A percentile compares a stretch with the other conserved stretches of the same genome.
Evolutionary conservation across 306 rosid species (phyloP).

Genomic region (Senna siamea): DNA sequence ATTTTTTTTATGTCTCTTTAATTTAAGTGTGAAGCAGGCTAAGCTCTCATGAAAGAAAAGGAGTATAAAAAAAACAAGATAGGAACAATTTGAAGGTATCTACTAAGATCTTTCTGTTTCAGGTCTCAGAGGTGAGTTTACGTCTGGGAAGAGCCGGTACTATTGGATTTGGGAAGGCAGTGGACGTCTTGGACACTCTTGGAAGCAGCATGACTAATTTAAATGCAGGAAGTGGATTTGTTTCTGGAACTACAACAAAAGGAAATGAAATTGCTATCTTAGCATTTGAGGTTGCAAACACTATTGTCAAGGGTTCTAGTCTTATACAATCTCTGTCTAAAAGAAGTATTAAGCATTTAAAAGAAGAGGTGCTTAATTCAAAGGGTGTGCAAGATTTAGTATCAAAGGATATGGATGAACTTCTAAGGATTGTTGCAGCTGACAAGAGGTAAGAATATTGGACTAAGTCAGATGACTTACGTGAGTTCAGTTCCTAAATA

Average conservation of each 20-base stretch:
- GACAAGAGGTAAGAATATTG: slow-evolving; percentile 67
- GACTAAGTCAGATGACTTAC: slow-evolving; percentile 19
- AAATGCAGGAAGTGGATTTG: slow-evolving; percentile 66
- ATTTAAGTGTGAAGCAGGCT: slow-evolving; percentile 7
- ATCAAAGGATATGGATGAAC: slow-evolving; percentile 69
- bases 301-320: slow-evolving; percentile 76
- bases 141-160: slow-evolving; percentile 77
- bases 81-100: slow-evolving; percentile 23
- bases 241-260: slow-evolving; percentile 58
- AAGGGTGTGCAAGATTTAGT: slow-evolving; percentile 75
- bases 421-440: slow-evolving; percentile 64
- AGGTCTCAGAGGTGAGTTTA: slow-evolving; percentile 85
- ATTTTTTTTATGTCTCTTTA: slow-evolving; percentile 22
- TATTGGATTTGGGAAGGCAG: slow-evolving; percentile 68
- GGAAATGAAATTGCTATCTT: slow-evolving; percentile 78
- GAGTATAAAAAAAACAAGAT: slow-evolving; percentile 19
- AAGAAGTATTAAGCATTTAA: slow-evolving; percentile 57
- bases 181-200: slow-evolving; percentile 84
- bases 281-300: slow-evolving; percentile 87
- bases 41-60: slow-evolving; percentile 13
- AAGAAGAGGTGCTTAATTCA: slow-evolving; percentile 71
- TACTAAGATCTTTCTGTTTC: slow-evolving; percentile 40
- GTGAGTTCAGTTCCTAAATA: slow-evolving; percentile 28
- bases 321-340: slow-evolving; percentile 78
- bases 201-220: slow-evolving; percentile 92